Conservation (phyloP, 495 filamentous ascomycete species). For the Lasiosphaeris hirsuta region DNA sequence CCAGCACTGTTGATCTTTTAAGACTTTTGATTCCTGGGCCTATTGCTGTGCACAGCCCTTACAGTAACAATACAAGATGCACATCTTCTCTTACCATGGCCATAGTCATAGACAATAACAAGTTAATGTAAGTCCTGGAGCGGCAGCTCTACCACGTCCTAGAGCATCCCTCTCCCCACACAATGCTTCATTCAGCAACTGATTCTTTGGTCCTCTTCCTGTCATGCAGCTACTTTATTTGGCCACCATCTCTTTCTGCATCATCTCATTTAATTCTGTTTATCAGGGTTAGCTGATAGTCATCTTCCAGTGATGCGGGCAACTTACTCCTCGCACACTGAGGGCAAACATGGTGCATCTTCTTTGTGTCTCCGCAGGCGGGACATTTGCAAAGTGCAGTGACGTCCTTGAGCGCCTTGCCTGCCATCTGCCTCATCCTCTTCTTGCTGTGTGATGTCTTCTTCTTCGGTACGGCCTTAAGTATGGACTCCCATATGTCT, state of each 20-base stretch:
- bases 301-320: no score
- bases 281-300: slow-evolving; percentile 8
- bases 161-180: no score
- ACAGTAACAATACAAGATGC: not conserved
- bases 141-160: no score
- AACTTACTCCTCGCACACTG: slow-evolving; percentile 58
- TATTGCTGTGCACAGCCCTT: not conserved
- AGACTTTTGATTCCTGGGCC: not conserved
- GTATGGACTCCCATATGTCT: slow-evolving; percentile 86
- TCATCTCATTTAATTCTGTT: slow-evolving; percentile 35
- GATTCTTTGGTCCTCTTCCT: not conserved
- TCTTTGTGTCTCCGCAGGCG: slow-evolving; percentile 81
- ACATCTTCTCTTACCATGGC: not conserved
- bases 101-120: no score
- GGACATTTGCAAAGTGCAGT: slow-evolving; percentile 81
- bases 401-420: slow-evolving; percentile 89
- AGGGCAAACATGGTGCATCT: slow-evolving; percentile 81
- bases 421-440: slow-evolving; percentile 86
- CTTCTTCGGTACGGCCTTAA: slow-evolving; percentile 95
- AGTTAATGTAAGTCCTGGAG: no score
- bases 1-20: not conserved
- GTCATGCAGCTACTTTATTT: slow-evolving; percentile 1
- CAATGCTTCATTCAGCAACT: not conserved
- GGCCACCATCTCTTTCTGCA: slow-evolving; percentile 19
- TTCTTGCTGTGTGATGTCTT: slow-evolving; percentile 98